Evolutionary conservation across 805 yeast species (phyloP).

Genomic region (Wickerhamiella brachini): DNA sequence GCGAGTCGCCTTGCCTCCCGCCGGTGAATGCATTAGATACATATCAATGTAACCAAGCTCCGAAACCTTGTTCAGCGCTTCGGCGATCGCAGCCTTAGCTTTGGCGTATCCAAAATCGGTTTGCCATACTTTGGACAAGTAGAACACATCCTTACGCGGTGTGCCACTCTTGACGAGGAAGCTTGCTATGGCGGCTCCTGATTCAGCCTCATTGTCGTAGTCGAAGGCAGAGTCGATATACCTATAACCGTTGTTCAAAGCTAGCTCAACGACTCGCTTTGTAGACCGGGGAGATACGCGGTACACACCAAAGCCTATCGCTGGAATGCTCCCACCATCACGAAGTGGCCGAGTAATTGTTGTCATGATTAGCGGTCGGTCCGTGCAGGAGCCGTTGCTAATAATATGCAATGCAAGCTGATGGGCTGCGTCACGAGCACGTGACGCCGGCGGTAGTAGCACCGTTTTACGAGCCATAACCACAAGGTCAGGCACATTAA

Average conservation of each 20-base stretch:
- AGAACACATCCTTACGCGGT: slow-evolving; percentile 35
- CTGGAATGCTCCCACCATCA: slow-evolving; percentile 8
- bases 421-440: not conserved
- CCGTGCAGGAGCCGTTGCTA: not conserved
- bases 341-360: not conserved
- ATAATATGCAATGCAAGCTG: not conserved
- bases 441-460: not conserved
- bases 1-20: slow-evolving; percentile 20
- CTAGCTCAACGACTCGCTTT: slow-evolving; percentile 34
- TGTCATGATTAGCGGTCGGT: slow-evolving; percentile 8
- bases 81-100: slow-evolving; percentile 47
- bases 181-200: slow-evolving; percentile 20
- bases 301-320: slow-evolving; percentile 19
- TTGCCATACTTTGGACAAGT: slow-evolving; percentile 65
- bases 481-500: too few relatives aligned
- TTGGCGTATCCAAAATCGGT: slow-evolving; percentile 37
- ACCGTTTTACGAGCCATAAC: too few relatives aligned
- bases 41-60: slow-evolving; percentile 54
- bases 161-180: slow-evolving; percentile 15
- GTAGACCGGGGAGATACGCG: slow-evolving; percentile 11
- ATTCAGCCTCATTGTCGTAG: slow-evolving; percentile 50
- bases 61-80: slow-evolving; percentile 37
- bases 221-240: slow-evolving; percentile 58
- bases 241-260: slow-evolving; percentile 50
- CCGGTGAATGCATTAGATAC: slow-evolving; percentile 46